Evolutionary conservation across 768 basidiomycete genomes (phyloP), one percentile per base, ranked within the genome.

Genomic region (Neoboletus magnificus): DNA sequence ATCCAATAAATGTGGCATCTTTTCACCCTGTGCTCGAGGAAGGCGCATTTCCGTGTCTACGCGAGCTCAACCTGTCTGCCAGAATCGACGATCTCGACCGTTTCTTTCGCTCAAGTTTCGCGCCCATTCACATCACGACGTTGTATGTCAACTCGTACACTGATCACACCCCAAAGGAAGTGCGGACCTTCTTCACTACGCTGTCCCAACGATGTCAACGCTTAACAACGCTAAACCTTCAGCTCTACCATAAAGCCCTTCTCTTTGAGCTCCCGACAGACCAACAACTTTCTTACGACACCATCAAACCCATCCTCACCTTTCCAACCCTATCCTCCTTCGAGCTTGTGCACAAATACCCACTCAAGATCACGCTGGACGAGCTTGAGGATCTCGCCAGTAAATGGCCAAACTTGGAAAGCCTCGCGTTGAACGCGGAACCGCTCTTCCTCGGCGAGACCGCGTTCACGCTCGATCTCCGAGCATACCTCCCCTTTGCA

Each of bases 41-140:
- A 60, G 81, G 78, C 22, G 77, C 80, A 0, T 86, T 85, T 62
- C 81, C 81, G 0, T 70, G 74, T 2, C 70, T 86, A 5, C 77
- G 71, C 64, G 83, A 85, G 54, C 73, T 84, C 39, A 79, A 76
- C 4, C 57, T 82, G 45, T 80, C 79, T 18, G 73, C 73, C 12
- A 61, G 68, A n/a, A 72, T 83, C 25, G 68, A 70, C 6, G 76
- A 83, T 50, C 68, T 79, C 22, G 67, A 76, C 5, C 66, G 65
- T 4, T 80, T 86, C 65, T 65, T 86, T 50, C 64, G 69, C 33
- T 63, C 66, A 2, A 58, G 71, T 4, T 82, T 76, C 53, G 73
- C 80, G 0, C 85, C 85, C 0, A 60, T 63, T 6, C 78, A 79
- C 42, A 64, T 87, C 33, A 79, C 77, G 0, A 69, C 68, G n/a